phyloP scores from a whole-genome alignment of 192 early-diverging fungal species.

The Coemansia sp. region DNA sequence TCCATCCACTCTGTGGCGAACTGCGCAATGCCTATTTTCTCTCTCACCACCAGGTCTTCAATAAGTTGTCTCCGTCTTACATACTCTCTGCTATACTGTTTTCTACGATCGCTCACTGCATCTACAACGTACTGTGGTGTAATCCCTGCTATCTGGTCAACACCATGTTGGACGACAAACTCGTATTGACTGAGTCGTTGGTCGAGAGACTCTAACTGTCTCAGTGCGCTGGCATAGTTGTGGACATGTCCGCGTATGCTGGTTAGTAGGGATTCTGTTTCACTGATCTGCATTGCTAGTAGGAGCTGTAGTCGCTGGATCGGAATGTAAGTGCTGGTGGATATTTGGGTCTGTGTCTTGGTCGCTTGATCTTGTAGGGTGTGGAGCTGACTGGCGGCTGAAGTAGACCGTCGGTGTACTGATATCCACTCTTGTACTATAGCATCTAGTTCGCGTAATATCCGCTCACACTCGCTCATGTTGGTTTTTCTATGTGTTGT shows the following conservation, averaged over 20 bases:
- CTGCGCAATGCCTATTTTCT: background rate
- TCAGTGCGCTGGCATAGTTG: background rate
- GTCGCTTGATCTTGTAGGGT: slow-evolving; percentile 13
- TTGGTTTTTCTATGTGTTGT: too few relatives aligned
- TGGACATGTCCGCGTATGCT: slow-evolving; percentile 6
- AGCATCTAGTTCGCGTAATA: slow-evolving; percentile 21
- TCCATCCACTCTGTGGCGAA: slow-evolving; percentile 13
- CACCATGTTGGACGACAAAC: background rate
- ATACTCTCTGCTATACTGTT: slow-evolving; percentile 16
- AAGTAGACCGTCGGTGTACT: slow-evolving; percentile 1
- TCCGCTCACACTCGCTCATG: slow-evolving; percentile 5
- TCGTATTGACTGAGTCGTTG: background rate
- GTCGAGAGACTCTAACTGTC: slow-evolving; percentile 2
- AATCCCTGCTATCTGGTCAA: slow-evolving; percentile 19
- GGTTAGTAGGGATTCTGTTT: background rate
- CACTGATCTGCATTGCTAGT: slow-evolving; percentile 4
- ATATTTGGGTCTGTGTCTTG: slow-evolving; percentile 3
- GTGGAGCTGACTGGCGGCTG: slow-evolving; percentile 11
- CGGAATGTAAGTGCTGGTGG: background rate
- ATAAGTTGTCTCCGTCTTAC: background rate
- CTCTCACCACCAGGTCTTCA: background rate
- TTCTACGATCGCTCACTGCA: background rate
- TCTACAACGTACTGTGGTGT: slow-evolving; percentile 9
- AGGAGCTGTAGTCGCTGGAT: background rate
- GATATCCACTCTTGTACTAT: slow-evolving; percentile 20